Conservation (phyloP, 2,329 filamentous ascomycete genomes). For the Lecanoromycetidae sp. region DNA sequence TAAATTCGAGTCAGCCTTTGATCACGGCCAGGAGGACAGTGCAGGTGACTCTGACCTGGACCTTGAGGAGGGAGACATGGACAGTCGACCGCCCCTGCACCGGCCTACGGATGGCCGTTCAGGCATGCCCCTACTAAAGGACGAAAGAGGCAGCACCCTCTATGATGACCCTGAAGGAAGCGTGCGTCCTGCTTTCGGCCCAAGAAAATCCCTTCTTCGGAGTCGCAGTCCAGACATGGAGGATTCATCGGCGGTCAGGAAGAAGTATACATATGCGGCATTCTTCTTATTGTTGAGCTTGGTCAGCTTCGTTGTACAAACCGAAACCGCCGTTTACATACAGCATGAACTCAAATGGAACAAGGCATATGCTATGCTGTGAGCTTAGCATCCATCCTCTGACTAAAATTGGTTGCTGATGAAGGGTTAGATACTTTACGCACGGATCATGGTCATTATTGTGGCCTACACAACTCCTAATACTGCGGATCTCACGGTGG, state of each 20-base stretch:
- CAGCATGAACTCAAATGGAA: slow-evolving; percentile 87
- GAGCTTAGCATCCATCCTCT: slow-evolving; percentile 23
- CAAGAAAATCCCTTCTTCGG: slow-evolving; percentile 57
- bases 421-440: slow-evolving; percentile 57
- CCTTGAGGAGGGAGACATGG: slow-evolving; percentile 30
- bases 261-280: slow-evolving; percentile 76
- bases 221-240: slow-evolving; percentile 61
- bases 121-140: slow-evolving; percentile 44
- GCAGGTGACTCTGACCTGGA: slow-evolving; percentile 17
- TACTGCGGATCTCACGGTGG: slow-evolving; percentile 68
- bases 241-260: slow-evolving; percentile 54
- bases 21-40: slow-evolving; percentile 3
- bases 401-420: background rate
- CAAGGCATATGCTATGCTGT: slow-evolving; percentile 99
- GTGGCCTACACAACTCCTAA: slow-evolving; percentile 71
- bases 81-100: slow-evolving; percentile 36
- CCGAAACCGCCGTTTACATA: slow-evolving; percentile 88
- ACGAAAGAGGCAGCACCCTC: slow-evolving; percentile 29
- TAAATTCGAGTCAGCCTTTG: background rate
- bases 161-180: slow-evolving; percentile 23
- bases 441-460: slow-evolving; percentile 87
- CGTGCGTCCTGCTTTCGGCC: slow-evolving; percentile 29
- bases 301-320: slow-evolving; percentile 83
- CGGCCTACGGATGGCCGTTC: slow-evolving; percentile 37
- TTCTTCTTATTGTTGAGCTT: slow-evolving; percentile 75